phyloP scores from a whole-genome alignment of 495 filamentous ascomycete genomes.

The Lindgomyces ingoldianus region DNA sequence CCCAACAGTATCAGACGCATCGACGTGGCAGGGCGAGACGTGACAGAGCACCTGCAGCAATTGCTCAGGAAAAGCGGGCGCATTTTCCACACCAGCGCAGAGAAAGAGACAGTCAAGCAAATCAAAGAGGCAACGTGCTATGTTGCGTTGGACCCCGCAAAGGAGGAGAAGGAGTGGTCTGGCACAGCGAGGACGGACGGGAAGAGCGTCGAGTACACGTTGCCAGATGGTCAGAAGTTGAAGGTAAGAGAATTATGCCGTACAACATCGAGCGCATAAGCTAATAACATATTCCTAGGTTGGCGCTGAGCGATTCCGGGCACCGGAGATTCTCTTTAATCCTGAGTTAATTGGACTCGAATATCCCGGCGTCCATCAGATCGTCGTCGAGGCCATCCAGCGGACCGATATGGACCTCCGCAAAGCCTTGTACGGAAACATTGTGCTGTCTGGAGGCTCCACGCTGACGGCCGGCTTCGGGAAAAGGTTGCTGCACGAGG shows the following conservation, averaged over 20 bases:
- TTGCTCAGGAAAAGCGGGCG: conserved; percentile 89
- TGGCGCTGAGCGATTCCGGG: conserved; percentile 89
- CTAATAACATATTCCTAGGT: conserved; percentile 53
- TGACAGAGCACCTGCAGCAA: conserved; percentile 92
- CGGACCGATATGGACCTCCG: conserved; percentile 97
- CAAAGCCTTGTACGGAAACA: conserved; percentile 91
- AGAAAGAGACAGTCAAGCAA: conserved; percentile 94
- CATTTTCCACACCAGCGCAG: conserved; percentile 94
- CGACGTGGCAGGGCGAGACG: conserved; percentile 96
- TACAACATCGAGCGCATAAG: conserved; percentile 2
- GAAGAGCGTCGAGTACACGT: conserved; percentile 78
- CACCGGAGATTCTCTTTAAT: conserved; percentile 96
- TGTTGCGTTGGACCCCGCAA: conserved; percentile 85
- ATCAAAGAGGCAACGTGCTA: conserved; percentile 97
- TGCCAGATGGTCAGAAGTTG: conserved; percentile 90
- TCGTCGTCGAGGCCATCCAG: conserved; percentile 93
- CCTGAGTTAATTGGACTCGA: conserved; percentile 96
- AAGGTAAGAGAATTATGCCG: conserved; percentile 59
- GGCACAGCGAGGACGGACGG: conserved; percentile 59
- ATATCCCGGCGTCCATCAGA: conserved; percentile 96
- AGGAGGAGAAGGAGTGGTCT: conserved; percentile 95
- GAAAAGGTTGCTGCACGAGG: conserved; percentile 87
- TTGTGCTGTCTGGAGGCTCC: conserved; percentile 92
- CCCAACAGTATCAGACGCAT: conserved; percentile 91
- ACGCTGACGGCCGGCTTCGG: conserved; percentile 93